Evolutionary conservation across 345 rosid species (phyloP), one percentile per base, ranked within the genome.

Genomic region (Sisymbrium irio): DNA sequence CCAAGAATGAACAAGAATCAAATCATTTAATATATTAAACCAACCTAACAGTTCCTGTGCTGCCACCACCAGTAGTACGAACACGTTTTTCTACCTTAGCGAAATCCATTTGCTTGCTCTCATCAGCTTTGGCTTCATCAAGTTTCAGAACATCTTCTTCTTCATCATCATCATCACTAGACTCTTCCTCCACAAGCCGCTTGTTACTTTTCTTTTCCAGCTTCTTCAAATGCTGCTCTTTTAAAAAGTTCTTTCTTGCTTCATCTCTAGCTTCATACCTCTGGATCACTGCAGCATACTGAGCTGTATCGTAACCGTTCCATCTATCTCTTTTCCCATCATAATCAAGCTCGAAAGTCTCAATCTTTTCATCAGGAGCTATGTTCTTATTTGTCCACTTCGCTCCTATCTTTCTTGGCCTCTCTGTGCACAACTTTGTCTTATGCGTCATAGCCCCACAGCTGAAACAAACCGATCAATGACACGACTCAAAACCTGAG

Each of bases 71-170:
- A 1, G 97, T 88, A 13, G 96, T 90, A 14, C 97, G 85, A 13
- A 90, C 98, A 84, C 98, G 92, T 82, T 93, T 93, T 73, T 93
- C 98, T 39, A 93, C 93, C 75, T 87, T 90, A 7, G 97, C 92
- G 66, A 93, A 90, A 74, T 90, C 97, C 96, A 88, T 93, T 61
- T 93, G 98, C 54, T 83, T 85, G 80, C 92, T 88, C 80, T 92
- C 95, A 42, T 83, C 92, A 9, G 83, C 85, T 73, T 85, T 92
- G 36, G 96, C 94, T 83, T 92, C 96, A 85, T 92, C 97, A 20
- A 85, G 82, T 72, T 81, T 87, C 65, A 90, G 54, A 74, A 77
- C 88, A 75, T 92, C 86, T 12, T 85, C 91, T 3, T 89, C 36
- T 0, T 33, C 36, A 0, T 36, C 54, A 19, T 19, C 28, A 19